These are phyloP conservation scores for Solanum sitiens DNA, from an alignment of 257 asterid species.

Conservation along the genomic window DNA sequence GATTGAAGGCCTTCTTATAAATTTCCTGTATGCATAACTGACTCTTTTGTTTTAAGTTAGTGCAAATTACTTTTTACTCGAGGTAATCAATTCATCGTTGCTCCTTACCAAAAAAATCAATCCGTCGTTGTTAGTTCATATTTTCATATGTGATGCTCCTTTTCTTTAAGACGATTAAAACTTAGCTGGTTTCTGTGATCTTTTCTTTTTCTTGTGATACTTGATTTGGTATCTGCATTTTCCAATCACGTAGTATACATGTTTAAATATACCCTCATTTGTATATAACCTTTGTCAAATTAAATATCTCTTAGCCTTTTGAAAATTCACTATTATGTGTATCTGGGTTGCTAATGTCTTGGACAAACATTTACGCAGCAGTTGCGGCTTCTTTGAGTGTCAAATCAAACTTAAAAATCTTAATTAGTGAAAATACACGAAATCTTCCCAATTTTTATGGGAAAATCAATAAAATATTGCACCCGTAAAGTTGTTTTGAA, in stretches of 20 bases:
- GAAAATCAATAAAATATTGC: background rate
- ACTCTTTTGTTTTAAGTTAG: background rate
- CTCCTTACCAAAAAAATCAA: background rate
- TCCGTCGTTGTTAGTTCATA: background rate
- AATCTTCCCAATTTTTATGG: background rate
- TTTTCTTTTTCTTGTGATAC: background rate
- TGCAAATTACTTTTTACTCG: background rate
- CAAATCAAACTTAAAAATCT: background rate
- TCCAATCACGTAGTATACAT: background rate
- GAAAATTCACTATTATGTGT: background rate
- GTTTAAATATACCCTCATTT: background rate
- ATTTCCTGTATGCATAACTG: background rate
- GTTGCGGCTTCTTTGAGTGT: background rate
- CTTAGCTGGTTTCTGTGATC: background rate
- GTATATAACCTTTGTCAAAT: background rate
- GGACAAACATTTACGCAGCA: background rate
- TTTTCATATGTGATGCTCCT: background rate
- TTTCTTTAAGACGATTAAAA: background rate
- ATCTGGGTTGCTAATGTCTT: background rate
- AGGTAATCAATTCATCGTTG: background rate
- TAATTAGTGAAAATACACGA: background rate
- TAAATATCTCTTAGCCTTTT: background rate
- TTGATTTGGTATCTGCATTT: background rate
- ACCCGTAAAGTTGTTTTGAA: background rate
- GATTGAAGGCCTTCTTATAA: background rate